A percentile compares a stretch with the other conserved stretches of the same genome.
phyloP scores from a whole-genome alignment of 192 early-diverging fungal species.

The Rhizoclosmatium sp. region DNA sequence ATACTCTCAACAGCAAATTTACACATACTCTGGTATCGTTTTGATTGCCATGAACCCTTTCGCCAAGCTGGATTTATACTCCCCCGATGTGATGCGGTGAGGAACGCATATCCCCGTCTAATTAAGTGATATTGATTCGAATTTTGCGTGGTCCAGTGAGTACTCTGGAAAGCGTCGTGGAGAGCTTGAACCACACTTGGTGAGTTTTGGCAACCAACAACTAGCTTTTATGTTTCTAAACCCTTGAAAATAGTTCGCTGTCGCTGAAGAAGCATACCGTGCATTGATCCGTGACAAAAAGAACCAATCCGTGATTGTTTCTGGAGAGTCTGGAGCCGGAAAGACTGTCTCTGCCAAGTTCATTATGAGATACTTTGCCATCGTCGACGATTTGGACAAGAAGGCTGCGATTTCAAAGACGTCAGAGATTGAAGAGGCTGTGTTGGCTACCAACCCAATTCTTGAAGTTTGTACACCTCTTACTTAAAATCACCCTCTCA shows the following conservation, averaged over 20 bases:
- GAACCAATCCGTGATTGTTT: constrained; percentile 98
- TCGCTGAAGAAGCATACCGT: constrained; percentile 97
- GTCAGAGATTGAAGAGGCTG: constrained; percentile 65
- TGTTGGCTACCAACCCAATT: constrained; percentile 94
- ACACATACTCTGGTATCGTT: constrained; percentile 99
- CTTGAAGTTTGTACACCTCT: constrained; percentile 75
- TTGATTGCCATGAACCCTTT: constrained; percentile 98
- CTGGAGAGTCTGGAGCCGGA: constrained; percentile 92
- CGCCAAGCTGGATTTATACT: constrained; percentile 82
- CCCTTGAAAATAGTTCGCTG: constrained; percentile 74
- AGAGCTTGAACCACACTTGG: constrained; percentile 95
- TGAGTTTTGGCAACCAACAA: constrained; percentile 8
- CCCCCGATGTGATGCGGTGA: constrained; percentile 60
- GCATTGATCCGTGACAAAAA: constrained; percentile 87
- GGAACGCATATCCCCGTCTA: not conserved
- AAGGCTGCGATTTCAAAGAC: constrained; percentile 26
- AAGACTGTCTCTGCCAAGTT: constrained; percentile 97
- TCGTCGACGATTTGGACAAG: constrained; percentile 61
- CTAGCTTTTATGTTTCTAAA: not conserved
- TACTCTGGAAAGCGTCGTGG: constrained; percentile 93
- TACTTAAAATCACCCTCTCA: not conserved
- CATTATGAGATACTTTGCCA: constrained; percentile 97
- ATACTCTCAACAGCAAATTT: constrained; percentile 93
- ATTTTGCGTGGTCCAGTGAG: constrained; percentile 56
- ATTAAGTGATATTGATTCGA: not conserved